Evolutionary conservation across 2,329 filamentous ascomycete species (phyloP).

Genomic region (Stagonosporopsis vannaccii): DNA sequence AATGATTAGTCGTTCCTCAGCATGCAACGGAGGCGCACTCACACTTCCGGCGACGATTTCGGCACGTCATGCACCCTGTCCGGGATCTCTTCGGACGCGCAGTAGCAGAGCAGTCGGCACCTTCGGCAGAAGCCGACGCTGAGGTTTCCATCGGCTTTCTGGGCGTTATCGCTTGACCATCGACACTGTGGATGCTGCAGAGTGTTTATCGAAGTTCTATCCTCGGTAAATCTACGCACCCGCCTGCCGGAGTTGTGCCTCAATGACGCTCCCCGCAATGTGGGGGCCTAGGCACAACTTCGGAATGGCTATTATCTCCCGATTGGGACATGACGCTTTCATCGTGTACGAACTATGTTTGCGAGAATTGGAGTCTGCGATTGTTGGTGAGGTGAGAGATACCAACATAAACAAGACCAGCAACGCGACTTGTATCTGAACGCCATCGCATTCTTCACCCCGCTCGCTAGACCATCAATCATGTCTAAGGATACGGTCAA

Average conservation of each 20-base stretch:
- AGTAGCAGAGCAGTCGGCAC: constrained; percentile 12
- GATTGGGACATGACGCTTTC: neutral
- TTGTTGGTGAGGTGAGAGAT: neutral
- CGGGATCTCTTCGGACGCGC: constrained; percentile 34
- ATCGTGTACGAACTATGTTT: neutral
- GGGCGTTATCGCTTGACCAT: neutral
- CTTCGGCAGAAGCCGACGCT: constrained; percentile 8
- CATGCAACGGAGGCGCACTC: constrained; percentile 24
- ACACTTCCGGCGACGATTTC: constrained; percentile 60
- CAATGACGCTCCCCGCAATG: neutral
- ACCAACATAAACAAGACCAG: neutral
- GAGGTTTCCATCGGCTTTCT: constrained; percentile 19
- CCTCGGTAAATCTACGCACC: constrained; percentile 30
- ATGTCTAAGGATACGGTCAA: constrained; percentile 19
- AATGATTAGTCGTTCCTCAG: neutral
- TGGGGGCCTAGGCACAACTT: constrained; percentile 16
- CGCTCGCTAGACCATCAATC: too few relatives aligned
- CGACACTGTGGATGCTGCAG: neutral
- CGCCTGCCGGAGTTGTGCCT: constrained; percentile 2
- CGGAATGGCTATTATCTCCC: constrained; percentile 52
- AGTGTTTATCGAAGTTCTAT: constrained; percentile 9
- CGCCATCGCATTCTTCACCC: too few relatives aligned
- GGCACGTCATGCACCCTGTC: constrained; percentile 60
- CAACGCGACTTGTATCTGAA: neutral
- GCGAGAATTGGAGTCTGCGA: neutral